Evolutionary conservation across 2,329 filamentous ascomycete genomes (phyloP).

Genomic region (Lasiodiplodia citricola): DNA sequence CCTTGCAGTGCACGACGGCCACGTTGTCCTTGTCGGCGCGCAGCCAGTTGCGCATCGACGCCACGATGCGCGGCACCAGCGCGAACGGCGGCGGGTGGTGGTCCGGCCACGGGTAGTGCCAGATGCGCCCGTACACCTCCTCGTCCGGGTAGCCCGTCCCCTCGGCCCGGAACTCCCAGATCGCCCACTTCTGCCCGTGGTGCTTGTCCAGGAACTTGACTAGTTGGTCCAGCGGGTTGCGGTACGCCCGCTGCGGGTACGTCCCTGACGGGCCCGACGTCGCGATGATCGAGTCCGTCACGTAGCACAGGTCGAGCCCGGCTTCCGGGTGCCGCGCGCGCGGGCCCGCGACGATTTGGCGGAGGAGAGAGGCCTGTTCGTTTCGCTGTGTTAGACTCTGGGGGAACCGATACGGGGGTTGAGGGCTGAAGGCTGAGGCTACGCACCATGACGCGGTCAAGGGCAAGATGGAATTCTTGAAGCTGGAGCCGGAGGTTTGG

Average conservation of each 20-base stretch:
- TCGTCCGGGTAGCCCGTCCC: conserved; percentile 94
- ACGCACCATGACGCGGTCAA: conserved; percentile 3
- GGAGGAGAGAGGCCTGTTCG: conserved; percentile 65
- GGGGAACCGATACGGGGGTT: background rate
- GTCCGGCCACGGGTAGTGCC: conserved; percentile 95
- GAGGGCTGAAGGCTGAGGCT: background rate
- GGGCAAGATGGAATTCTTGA: background rate
- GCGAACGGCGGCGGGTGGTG: conserved; percentile 95
- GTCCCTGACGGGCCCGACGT: conserved; percentile 90
- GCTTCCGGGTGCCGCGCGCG: conserved; percentile 84
- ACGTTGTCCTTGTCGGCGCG: conserved; percentile 63
- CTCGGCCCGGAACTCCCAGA: conserved; percentile 98
- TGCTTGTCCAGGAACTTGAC: conserved; percentile 86
- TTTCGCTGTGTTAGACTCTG: background rate
- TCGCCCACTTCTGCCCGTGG: conserved; percentile 84
- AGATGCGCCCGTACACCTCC: conserved; percentile 82
- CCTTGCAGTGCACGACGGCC: conserved; percentile 94
- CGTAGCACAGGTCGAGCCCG: conserved; percentile 92
- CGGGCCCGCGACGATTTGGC: conserved; percentile 89
- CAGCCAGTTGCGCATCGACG: conserved; percentile 90
- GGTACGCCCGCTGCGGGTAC: conserved; percentile 90
- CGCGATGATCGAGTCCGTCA: conserved; percentile 76
- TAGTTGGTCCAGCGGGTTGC: conserved; percentile 86
- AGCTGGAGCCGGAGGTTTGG: background rate
- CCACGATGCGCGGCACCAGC: conserved; percentile 86